These are phyloP conservation scores for Pseudisothecium myosuroides DNA, from an alignment of 225 moss, liverwort and hornwort genomes.

Conservation along the genomic window DNA sequence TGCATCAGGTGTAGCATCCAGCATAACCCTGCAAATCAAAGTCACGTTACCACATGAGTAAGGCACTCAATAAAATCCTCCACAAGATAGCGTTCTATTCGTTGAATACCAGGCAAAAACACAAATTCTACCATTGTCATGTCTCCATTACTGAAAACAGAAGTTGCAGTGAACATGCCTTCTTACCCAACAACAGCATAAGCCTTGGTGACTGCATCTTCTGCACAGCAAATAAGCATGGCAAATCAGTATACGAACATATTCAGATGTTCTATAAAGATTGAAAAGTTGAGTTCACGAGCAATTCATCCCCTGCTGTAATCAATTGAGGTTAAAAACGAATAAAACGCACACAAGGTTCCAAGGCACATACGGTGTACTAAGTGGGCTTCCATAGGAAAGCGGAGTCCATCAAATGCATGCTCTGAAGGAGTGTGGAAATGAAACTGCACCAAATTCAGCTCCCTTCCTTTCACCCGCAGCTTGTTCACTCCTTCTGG, in stretches of 20 bases:
- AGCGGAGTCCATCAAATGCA: conserved; percentile 65
- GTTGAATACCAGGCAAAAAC: background rate
- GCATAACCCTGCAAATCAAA: conserved; percentile 52
- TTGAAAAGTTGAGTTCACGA: background rate
- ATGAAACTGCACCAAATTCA: conserved; percentile 72
- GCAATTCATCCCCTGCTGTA: background rate
- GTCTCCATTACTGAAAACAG: background rate
- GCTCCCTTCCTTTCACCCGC: conserved; percentile 30
- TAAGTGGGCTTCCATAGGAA: conserved; percentile 77
- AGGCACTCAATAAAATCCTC: background rate
- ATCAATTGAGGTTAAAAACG: background rate
- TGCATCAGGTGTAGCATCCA: conserved; percentile 38
- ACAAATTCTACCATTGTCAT: background rate
- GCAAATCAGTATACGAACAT: background rate
- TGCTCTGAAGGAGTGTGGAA: conserved; percentile 84
- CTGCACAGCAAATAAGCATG: conserved; percentile 20
- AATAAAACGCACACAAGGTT: background rate
- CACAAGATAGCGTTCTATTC: background rate
- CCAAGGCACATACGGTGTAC: conserved; percentile 57
- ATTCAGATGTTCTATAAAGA: background rate
- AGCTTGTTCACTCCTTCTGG: conserved; percentile 38
- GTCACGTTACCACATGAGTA: background rate
- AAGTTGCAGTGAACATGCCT: background rate
- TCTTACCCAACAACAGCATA: conserved; percentile 72
- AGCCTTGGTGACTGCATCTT: conserved; percentile 35